phyloP scores from a whole-genome alignment of 2,329 filamentous ascomycete species.

The Elsinoe batatas region DNA sequence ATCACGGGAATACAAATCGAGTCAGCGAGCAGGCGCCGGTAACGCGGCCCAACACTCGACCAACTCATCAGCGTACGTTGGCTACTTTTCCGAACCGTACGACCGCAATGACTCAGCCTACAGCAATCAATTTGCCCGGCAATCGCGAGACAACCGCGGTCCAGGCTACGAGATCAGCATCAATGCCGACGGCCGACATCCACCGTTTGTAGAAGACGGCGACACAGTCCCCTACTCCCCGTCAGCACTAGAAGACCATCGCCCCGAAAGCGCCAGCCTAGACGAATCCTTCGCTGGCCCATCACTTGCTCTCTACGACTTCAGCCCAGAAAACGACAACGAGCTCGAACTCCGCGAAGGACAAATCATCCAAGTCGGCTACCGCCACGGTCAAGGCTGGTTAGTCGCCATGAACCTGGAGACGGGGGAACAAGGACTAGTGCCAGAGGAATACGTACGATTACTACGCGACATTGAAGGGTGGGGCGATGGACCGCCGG shows the following conservation, averaged over 20 bases:
- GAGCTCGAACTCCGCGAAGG: constrained; percentile 87
- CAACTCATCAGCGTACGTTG: neutral
- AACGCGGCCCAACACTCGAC: neutral
- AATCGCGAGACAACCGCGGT: constrained; percentile 4
- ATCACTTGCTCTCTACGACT: constrained; percentile 90
- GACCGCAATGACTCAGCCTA: constrained; percentile 13
- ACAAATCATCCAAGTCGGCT: constrained; percentile 93
- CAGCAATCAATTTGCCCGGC: neutral
- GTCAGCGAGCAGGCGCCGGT: neutral
- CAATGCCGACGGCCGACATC: neutral
- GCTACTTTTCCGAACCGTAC: constrained; percentile 12
- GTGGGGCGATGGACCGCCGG: constrained; percentile 39
- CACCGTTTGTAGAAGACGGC: constrained; percentile 56
- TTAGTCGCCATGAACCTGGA: constrained; percentile 92
- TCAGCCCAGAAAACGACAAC: constrained; percentile 90
- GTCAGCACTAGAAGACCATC: constrained; percentile 14
- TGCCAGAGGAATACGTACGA: constrained; percentile 93
- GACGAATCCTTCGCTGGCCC: constrained; percentile 98
- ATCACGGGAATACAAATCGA: neutral
- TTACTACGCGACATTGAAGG: constrained; percentile 88
- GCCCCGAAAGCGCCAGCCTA: constrained; percentile 45
- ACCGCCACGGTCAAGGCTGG: constrained; percentile 94
- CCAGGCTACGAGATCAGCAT: constrained; percentile 11
- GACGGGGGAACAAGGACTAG: constrained; percentile 84
- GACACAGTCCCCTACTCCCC: constrained; percentile 6